A percentile compares a stretch with the other conserved stretches of the same genome.
Evolutionary conservation across 257 asterid genomes (phyloP).

Genomic region (Plantago elongata): DNA sequence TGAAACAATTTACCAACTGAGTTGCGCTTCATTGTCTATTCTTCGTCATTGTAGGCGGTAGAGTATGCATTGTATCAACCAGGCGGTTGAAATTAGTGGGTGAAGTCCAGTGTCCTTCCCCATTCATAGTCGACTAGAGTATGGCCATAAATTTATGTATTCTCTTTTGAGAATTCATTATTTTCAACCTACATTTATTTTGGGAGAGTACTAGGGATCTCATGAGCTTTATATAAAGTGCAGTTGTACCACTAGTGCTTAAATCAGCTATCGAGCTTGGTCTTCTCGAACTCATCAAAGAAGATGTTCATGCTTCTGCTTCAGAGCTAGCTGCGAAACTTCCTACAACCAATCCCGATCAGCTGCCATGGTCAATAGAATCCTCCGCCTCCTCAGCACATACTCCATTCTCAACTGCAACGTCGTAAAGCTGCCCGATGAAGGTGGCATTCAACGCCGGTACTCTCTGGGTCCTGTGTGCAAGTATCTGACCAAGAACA

Average conservation of each 20-base stretch:
- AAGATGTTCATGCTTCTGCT: background rate
- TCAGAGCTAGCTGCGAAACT: background rate
- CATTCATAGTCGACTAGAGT: too few relatives aligned
- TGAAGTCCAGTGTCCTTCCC: too few relatives aligned
- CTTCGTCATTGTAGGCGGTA: too few relatives aligned
- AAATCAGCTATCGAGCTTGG: background rate
- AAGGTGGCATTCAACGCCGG: constrained; percentile 28
- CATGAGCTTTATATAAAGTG: background rate
- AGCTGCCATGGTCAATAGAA: background rate
- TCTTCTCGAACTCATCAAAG: background rate
- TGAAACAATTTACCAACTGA: too few relatives aligned
- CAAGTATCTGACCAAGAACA: constrained; percentile 42
- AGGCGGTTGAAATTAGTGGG: too few relatives aligned
- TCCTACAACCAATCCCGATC: background rate
- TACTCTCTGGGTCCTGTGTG: constrained; percentile 52
- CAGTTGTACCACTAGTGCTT: background rate
- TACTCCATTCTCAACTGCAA: constrained; percentile 36
- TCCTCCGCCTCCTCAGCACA: background rate
- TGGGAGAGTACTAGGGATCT: too few relatives aligned
- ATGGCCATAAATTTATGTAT: too few relatives aligned
- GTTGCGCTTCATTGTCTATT: too few relatives aligned
- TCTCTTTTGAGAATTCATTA: too few relatives aligned
- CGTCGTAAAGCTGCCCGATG: constrained; percentile 19
- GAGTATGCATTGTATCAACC: too few relatives aligned
- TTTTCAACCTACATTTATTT: too few relatives aligned